Conservation (phyloP, 768 basidiomycete genomes). For the Leccinum sublutescens region DNA sequence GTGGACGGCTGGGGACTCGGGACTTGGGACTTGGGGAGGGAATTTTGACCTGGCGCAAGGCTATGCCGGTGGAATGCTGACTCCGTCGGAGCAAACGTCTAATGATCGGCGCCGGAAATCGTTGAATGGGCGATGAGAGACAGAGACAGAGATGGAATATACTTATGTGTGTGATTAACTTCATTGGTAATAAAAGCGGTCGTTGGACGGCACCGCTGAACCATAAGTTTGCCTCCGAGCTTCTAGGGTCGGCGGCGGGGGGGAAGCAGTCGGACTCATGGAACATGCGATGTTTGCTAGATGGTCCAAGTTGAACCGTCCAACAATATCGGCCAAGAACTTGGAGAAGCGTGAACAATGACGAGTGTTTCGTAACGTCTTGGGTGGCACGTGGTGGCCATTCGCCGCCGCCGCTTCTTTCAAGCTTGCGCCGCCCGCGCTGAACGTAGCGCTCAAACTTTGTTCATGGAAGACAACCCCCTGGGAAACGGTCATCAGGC, state of each 20-base stretch:
- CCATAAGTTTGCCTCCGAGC: neutral
- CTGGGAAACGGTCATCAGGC: neutral
- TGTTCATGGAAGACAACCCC: neutral
- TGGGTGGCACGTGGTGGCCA: neutral
- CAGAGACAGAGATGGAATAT: neutral
- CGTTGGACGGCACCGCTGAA: neutral
- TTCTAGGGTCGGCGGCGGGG: neutral
- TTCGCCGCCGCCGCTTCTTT: neutral
- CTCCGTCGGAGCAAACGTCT: neutral
- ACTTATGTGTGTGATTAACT: neutral
- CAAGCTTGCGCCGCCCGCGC: neutral
- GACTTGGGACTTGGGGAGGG: neutral
- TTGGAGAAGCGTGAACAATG: no score
- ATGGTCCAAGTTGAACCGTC: neutral
- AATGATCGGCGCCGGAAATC: neutral
- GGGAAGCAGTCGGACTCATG: neutral
- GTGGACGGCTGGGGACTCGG: neutral
- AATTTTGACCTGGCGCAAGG: neutral
- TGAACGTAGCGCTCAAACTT: neutral
- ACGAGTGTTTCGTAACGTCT: neutral
- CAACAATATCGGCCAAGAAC: no score
- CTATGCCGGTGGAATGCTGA: neutral
- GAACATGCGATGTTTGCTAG: neutral
- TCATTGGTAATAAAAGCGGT: neutral
- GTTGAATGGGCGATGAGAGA: slow-evolving; percentile 3